Conservation (phyloP, 2,329 filamentous ascomycete genomes). For the Emergomyces orientalis region DNA sequence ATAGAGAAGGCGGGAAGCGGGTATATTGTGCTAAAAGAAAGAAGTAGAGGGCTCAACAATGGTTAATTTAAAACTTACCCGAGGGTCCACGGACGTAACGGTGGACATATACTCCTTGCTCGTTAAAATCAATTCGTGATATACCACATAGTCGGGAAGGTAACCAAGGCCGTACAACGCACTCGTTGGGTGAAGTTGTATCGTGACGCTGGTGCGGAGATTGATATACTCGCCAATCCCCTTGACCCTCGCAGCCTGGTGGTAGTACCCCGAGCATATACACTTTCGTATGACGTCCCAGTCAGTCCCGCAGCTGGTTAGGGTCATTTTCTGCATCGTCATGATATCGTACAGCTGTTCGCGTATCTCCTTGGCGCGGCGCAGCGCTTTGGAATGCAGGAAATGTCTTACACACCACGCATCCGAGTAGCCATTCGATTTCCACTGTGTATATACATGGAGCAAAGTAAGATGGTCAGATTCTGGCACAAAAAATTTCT, state of each 20-base stretch:
- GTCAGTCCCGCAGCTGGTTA: slow-evolving; percentile 85
- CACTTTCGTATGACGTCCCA: slow-evolving; percentile 94
- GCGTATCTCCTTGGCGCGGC: slow-evolving; percentile 84
- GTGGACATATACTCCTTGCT: slow-evolving; percentile 97
- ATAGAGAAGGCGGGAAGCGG: too few species aligned
- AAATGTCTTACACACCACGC: slow-evolving; percentile 92
- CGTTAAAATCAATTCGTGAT: slow-evolving; percentile 95
- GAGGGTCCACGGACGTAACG: slow-evolving; percentile 89
- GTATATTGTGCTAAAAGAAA: not conserved
- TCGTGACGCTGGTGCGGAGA: slow-evolving; percentile 82
- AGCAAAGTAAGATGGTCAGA: slow-evolving; percentile 93
- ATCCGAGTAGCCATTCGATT: slow-evolving; percentile 78
- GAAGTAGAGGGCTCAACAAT: not conserved
- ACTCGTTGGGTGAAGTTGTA: slow-evolving; percentile 88
- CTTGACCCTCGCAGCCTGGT: slow-evolving; percentile 92
- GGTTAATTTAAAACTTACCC: slow-evolving; percentile 37
- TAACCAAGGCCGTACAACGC: slow-evolving; percentile 89
- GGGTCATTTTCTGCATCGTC: slow-evolving; percentile 80
- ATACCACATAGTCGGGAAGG: slow-evolving; percentile 92
- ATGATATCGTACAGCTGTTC: slow-evolving; percentile 93
- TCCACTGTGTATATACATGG: slow-evolving; percentile 94
- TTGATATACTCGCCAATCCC: slow-evolving; percentile 98
- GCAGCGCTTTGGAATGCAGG: slow-evolving; percentile 85
- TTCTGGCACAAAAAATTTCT: slow-evolving; percentile 98
- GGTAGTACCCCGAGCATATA: slow-evolving; percentile 96